These are phyloP conservation scores for Blastobotrys petasosporus DNA, from an alignment of 1,139 yeast species.

Conservation along the genomic window DNA sequence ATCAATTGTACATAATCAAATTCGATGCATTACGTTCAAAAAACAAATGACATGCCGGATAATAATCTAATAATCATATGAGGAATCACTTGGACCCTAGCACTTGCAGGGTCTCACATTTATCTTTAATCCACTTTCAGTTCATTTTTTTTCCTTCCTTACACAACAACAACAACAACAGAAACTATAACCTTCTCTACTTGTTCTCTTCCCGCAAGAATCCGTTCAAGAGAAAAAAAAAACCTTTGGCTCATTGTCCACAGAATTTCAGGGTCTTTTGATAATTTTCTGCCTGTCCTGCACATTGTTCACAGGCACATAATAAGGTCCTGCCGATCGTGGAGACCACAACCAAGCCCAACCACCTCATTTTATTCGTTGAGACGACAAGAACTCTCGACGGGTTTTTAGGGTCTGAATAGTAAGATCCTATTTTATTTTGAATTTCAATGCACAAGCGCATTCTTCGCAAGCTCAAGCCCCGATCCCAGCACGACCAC, in stretches of 20 bases:
- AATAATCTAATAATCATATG: too few species aligned
- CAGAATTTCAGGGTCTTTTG: too few species aligned
- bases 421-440: too few species aligned
- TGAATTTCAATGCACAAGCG: constrained; percentile 25
- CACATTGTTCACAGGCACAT: too few species aligned
- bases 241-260: too few species aligned
- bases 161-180: constrained; percentile 1
- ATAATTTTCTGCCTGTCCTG: too few species aligned
- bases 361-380: not conserved
- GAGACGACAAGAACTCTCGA: too few species aligned
- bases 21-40: not conserved
- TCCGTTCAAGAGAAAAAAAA: not conserved
- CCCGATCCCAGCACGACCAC: constrained; percentile 11
- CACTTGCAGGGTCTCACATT: too few species aligned
- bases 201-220: not conserved
- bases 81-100: too few species aligned
- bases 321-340: too few species aligned
- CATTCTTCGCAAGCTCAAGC: constrained; percentile 19
- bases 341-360: not conserved
- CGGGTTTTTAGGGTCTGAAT: too few species aligned
- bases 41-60: too few species aligned
- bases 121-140: not conserved
- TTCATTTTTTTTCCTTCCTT: not conserved
- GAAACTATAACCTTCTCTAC: not conserved
- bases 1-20: not conserved